Evolutionary conservation across 768 basidiomycete genomes (phyloP), one percentile per base, ranked within the genome.

Genomic region (Clitopilus hobsonii): DNA sequence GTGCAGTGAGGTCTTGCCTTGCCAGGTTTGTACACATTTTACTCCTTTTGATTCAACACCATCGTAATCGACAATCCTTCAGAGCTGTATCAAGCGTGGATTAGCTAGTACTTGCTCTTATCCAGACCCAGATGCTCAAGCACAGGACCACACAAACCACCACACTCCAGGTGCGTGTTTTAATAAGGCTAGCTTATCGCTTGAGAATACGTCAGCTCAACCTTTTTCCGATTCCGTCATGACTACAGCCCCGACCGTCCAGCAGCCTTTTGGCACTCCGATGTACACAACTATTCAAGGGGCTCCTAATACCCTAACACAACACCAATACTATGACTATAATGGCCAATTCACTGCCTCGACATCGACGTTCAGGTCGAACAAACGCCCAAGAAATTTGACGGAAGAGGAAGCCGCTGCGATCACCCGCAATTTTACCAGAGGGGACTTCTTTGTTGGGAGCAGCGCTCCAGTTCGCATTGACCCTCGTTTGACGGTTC

Each of bases 81-180:
- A 91, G 89, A 89, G 85, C 68, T 91, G 89, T 63, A 77, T 91
- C 65, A 91, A 91, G 71, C 82, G 89, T 53, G 89, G 89, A 18
- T 75, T 90, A 53, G 89, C 86, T 24, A 69, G 77, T 2, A 68
- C 78, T 16, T 91, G 89, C 64, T 75, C 86, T 13, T 91, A 91
- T 67, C 89, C 89, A 22, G 89, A 91, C 69, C 88, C 88, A 29
- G 89, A 91, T 60, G 71, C 76, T 14, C 72, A 70, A 52, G 75
- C 78, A 55, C 79, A 79, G 58, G 41, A 45, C 16, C 72, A 73
- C 38, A 49, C 32, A 25, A 20, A 65, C 25, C 74, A 76, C 56
- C 76, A 77, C 45, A 67, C 71, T 20, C 64, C 77, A 56, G 71
- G 76, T 45, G 41, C 41, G 41, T 45, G 41, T 18, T 20, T 20